Conservation (phyloP, 768 basidiomycete genomes). For the Mycena latifolia region DNA sequence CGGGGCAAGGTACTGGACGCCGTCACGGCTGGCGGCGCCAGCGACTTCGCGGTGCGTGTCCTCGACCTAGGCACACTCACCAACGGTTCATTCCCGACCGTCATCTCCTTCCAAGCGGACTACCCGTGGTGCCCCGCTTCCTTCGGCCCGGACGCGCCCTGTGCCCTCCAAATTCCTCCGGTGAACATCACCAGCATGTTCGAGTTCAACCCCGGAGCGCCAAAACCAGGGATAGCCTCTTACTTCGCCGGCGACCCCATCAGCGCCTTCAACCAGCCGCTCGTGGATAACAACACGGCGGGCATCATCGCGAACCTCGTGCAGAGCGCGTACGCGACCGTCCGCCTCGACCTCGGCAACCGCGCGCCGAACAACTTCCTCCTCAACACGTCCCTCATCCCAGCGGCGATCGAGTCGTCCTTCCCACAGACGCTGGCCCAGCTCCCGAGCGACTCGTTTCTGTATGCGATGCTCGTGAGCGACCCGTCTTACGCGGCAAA, state of each 20-base stretch:
- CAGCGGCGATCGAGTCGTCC: neutral
- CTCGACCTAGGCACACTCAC: neutral
- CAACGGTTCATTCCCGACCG: conserved; percentile 1
- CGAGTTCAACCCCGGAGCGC: conserved; percentile 17
- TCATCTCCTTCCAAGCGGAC: conserved; percentile 14
- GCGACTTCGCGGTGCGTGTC: conserved; percentile 4
- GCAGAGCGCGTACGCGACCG: conserved; percentile 40
- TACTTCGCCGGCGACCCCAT: neutral
- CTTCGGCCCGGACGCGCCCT: conserved; percentile 16
- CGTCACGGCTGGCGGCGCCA: conserved; percentile 21
- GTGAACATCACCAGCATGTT: conserved; percentile 10
- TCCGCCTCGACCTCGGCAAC: conserved; percentile 45
- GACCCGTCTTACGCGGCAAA: neutral
- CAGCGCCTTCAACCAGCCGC: neutral
- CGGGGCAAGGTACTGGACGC: conserved; percentile 8
- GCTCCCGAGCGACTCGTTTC: neutral
- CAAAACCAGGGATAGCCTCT: neutral
- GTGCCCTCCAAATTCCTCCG: conserved; percentile 6
- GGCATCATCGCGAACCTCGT: conserved; percentile 38
- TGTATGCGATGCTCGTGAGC: conserved; percentile 16
- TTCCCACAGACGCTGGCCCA: conserved; percentile 12
- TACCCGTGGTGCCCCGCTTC: conserved; percentile 25
- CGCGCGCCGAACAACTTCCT: conserved; percentile 45
- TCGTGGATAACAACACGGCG: conserved; percentile 12
- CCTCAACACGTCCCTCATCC: conserved; percentile 26